Percentiles rank a stretch among this genome's conserved stretches.
phyloP scores from a whole-genome alignment of 306 rosid genomes.

The Cercis canadensis region DNA sequence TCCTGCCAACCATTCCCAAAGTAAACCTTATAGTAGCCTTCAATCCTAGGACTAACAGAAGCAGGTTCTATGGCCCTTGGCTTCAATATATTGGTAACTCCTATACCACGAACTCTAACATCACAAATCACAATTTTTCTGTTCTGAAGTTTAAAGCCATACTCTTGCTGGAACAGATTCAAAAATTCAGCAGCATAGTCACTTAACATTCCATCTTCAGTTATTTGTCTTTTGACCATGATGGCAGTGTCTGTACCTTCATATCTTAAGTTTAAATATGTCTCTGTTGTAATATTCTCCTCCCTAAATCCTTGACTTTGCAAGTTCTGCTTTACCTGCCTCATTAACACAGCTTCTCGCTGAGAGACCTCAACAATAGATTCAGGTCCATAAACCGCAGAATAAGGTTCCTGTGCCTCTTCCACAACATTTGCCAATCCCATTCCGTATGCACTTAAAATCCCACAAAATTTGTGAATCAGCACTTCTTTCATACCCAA shows the following conservation, averaged over 20 bases:
- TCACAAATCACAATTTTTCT: conserved; percentile 57
- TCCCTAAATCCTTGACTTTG: conserved; percentile 58
- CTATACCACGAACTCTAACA: conserved; percentile 62
- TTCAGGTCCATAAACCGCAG: conserved; percentile 49
- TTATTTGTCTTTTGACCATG: conserved; percentile 51
- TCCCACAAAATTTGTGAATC: conserved; percentile 66
- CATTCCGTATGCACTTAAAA: conserved; percentile 73
- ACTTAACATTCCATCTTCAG: conserved; percentile 30
- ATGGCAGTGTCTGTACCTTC: conserved; percentile 73
- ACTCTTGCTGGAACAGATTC: conserved; percentile 62
- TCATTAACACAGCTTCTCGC: conserved; percentile 51
- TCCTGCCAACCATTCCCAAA: conserved; percentile 62
- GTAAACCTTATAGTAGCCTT: conserved; percentile 61
- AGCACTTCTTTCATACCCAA: conserved; percentile 70
- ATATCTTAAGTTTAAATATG: conserved; percentile 61
- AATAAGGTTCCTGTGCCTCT: conserved; percentile 66
- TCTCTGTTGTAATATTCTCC: conserved; percentile 52
- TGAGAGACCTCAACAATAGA: conserved; percentile 49
- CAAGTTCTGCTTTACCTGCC: conserved; percentile 54
- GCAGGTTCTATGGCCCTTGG: conserved; percentile 40
- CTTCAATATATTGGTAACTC: conserved; percentile 64
- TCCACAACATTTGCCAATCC: conserved; percentile 71
- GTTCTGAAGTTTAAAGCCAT: conserved; percentile 60
- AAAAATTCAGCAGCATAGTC: conserved; percentile 55
- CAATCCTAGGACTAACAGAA: conserved; percentile 44